Evolutionary conservation across 2,329 filamentous ascomycete species (phyloP).

Genomic region (Tolypocladium endophyticum): DNA sequence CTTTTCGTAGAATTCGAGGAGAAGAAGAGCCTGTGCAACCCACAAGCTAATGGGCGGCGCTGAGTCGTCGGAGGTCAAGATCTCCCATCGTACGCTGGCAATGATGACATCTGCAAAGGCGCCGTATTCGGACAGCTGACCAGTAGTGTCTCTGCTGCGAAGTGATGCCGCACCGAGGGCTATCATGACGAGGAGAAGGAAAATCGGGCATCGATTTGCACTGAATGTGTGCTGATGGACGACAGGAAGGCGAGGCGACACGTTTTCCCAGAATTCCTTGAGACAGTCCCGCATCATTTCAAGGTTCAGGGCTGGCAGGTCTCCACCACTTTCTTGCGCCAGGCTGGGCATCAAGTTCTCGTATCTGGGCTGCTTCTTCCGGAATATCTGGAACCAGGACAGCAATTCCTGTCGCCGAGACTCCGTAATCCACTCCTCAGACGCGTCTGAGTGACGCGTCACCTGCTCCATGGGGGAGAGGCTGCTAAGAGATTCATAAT

Average conservation of each 20-base stretch:
- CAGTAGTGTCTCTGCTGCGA: slow-evolving; percentile 51
- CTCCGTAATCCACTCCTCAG: slow-evolving; percentile 34
- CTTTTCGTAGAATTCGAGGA: slow-evolving; percentile 87
- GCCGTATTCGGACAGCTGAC: slow-evolving; percentile 33
- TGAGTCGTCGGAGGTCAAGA: slow-evolving; percentile 74
- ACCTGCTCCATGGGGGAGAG: slow-evolving; percentile 34
- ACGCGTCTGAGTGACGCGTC: slow-evolving; percentile 25
- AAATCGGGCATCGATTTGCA: slow-evolving; percentile 64
- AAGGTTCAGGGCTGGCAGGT: slow-evolving; percentile 47
- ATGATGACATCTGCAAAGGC: slow-evolving; percentile 50
- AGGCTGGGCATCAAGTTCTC: slow-evolving; percentile 23
- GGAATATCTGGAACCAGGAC: slow-evolving; percentile 30
- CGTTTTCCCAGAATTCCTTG: slow-evolving; percentile 77
- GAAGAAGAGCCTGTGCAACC: slow-evolving; percentile 75
- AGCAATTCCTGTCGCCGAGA: slow-evolving; percentile 33
- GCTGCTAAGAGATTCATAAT: slow-evolving; percentile 38
- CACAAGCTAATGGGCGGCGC: slow-evolving; percentile 75
- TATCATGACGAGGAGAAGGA: slow-evolving; percentile 72
- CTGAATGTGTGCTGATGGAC: slow-evolving; percentile 82
- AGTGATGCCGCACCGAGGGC: slow-evolving; percentile 74
- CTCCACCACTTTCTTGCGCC: slow-evolving; percentile 28
- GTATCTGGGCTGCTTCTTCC: slow-evolving; percentile 30
- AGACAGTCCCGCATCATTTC: slow-evolving; percentile 80
- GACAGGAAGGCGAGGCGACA: slow-evolving; percentile 78
- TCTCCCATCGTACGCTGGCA: slow-evolving; percentile 66